These are phyloP conservation scores for Brassica hybrid DNA, from an alignment of 441 rosid genomes.

Conservation along the genomic window DNA sequence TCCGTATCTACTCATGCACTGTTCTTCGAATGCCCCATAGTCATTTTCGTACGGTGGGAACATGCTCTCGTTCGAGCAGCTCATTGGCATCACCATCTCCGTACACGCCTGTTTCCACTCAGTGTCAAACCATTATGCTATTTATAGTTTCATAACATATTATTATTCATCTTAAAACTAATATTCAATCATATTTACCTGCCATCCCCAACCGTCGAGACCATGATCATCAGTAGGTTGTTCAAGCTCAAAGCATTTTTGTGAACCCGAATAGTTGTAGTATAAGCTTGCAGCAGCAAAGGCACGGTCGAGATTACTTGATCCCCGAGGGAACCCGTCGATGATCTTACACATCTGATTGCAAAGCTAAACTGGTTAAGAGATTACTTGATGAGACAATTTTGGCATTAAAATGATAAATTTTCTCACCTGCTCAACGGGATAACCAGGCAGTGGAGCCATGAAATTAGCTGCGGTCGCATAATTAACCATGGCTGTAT, in stretches of 20 bases:
- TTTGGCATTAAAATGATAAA: background rate
- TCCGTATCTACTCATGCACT: conserved; percentile 52
- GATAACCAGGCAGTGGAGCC: conserved; percentile 78
- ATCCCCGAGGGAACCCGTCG: conserved; percentile 55
- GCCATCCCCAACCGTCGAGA: conserved; percentile 77
- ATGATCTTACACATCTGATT: conserved; percentile 78
- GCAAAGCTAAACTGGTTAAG: background rate
- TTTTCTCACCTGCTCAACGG: conserved; percentile 59
- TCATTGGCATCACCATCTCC: conserved; percentile 88
- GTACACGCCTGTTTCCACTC: conserved; percentile 62
- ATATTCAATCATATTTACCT: conserved; percentile 47
- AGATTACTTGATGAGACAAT: conserved; percentile 8
- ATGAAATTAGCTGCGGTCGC: conserved; percentile 75
- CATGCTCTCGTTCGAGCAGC: conserved; percentile 68
- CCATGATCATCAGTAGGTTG: conserved; percentile 62
- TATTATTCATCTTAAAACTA: background rate
- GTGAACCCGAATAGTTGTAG: conserved; percentile 63
- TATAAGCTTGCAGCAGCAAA: conserved; percentile 82
- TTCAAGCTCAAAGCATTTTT: conserved; percentile 70
- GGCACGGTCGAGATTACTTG: conserved; percentile 58
- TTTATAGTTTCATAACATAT: conserved; percentile 14
- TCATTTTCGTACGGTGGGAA: conserved; percentile 57
- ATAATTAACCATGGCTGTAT: conserved; percentile 81
- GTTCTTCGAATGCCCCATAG: conserved; percentile 48
- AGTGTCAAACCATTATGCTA: background rate